phyloP scores from a whole-genome alignment of 83 land plant species.

The Thuja plicata region DNA sequence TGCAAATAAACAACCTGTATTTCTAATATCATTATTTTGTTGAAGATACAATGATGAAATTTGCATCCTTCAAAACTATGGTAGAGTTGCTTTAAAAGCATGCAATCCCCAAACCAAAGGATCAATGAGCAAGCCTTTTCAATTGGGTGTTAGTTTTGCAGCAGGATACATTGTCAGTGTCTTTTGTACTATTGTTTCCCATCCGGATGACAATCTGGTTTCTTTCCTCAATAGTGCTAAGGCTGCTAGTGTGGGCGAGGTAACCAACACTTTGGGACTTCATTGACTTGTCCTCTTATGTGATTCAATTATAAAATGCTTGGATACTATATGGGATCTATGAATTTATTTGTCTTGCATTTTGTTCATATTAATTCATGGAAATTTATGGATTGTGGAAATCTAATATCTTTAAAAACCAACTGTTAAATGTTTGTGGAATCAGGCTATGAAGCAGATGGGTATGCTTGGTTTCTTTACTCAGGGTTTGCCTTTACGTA shows the following conservation, averaged over 20 bases:
- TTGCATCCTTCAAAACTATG: constrained; percentile 54
- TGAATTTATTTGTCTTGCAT: neutral
- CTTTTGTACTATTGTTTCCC: constrained; percentile 58
- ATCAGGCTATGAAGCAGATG: constrained; percentile 53
- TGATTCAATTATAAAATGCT: neutral
- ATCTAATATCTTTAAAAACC: neutral
- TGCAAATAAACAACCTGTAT: neutral
- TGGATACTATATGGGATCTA: neutral
- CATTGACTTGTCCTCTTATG: neutral
- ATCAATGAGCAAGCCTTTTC: constrained; percentile 42
- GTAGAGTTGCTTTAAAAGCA: constrained; percentile 50
- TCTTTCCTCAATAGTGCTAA: constrained; percentile 58
- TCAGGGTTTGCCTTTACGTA: too few relatives aligned
- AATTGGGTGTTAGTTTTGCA: constrained; percentile 59
- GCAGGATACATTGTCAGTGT: constrained; percentile 62
- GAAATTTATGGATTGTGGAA: neutral
- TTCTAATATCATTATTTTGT: neutral
- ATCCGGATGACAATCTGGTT: constrained; percentile 57
- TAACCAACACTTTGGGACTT: neutral
- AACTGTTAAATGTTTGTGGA: neutral
- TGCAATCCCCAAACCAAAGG: constrained; percentile 47
- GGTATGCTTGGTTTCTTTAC: constrained; percentile 55
- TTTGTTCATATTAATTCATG: too few relatives aligned
- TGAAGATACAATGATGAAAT: constrained; percentile 68
- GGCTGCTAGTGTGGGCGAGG: constrained; percentile 55